Conservation (phyloP, 2,329 filamentous ascomycete species). For the Cladorrhinum sp. region DNA sequence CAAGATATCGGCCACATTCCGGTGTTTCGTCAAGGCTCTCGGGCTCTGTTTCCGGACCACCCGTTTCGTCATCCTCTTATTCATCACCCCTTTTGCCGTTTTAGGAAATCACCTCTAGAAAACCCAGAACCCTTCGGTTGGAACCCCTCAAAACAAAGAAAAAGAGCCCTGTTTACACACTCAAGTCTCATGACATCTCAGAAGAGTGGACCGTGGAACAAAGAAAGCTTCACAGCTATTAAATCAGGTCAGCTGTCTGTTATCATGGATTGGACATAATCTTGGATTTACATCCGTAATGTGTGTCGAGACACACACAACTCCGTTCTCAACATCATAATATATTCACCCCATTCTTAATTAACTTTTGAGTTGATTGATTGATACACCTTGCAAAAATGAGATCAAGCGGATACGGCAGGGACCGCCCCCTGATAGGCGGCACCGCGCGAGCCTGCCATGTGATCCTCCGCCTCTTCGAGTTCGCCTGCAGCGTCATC, state of each 20-base stretch:
- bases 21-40: neutral
- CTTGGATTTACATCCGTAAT: no score
- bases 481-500: slow-evolving; percentile 22
- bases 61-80: neutral
- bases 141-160: neutral
- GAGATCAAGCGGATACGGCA: neutral
- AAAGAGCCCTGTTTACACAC: neutral
- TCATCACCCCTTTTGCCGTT: neutral
- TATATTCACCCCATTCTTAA: no score
- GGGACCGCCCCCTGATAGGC: slow-evolving; percentile 12
- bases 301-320: no score
- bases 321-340: no score
- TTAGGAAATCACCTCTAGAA: neutral
- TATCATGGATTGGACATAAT: no score
- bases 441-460: slow-evolving; percentile 5
- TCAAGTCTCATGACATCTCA: neutral
- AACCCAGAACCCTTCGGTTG: neutral
- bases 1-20: neutral
- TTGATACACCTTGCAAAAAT: neutral
- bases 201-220: neutral
- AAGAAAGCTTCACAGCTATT: neutral
- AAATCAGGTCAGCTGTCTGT: no score
- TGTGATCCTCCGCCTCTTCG: slow-evolving; percentile 18
- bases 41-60: neutral
- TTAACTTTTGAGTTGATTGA: no score